phyloP scores from a whole-genome alignment of 169 alveolate genomes.

The Plasmodium berghei region DNA sequence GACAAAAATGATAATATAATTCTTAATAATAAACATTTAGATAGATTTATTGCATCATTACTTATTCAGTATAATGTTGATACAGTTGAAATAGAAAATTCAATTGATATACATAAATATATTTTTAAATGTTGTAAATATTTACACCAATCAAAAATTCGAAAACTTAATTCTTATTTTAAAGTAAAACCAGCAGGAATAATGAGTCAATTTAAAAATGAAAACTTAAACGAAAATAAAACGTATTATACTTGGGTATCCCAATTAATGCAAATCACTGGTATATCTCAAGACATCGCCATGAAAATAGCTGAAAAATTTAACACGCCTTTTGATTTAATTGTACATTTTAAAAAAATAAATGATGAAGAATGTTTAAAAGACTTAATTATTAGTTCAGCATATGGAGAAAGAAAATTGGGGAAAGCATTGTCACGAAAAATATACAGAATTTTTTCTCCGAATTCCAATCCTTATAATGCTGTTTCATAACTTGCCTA shows the following conservation, averaged over 20 bases:
- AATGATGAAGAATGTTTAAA: constrained; percentile 72
- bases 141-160: constrained; percentile 37
- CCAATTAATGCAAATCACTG: constrained; percentile 70
- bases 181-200: constrained; percentile 59
- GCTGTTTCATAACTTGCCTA: constrained; percentile 34
- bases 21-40: constrained; percentile 32
- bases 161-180: constrained; percentile 56
- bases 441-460: constrained; percentile 59
- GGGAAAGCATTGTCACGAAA: constrained; percentile 71
- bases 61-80: constrained; percentile 32
- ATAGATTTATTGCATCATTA: constrained; percentile 36
- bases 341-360: constrained; percentile 55
- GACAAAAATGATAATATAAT: constrained; percentile 3
- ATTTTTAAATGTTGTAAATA: constrained; percentile 61
- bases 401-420: constrained; percentile 62
- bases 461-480: constrained; percentile 28
- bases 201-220: constrained; percentile 8
- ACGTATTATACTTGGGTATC: constrained; percentile 58
- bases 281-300: constrained; percentile 65
- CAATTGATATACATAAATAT: constrained; percentile 12
- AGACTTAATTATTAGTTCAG: constrained; percentile 36
- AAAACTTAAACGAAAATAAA: not conserved
- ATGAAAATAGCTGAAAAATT: constrained; percentile 41
- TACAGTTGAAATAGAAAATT: constrained; percentile 55
- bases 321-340: constrained; percentile 49